Percentiles rank a stretch among this genome's conserved stretches.
Conservation (phyloP, 2,329 filamentous ascomycete species). For the Botrytis byssoidea region DNA sequence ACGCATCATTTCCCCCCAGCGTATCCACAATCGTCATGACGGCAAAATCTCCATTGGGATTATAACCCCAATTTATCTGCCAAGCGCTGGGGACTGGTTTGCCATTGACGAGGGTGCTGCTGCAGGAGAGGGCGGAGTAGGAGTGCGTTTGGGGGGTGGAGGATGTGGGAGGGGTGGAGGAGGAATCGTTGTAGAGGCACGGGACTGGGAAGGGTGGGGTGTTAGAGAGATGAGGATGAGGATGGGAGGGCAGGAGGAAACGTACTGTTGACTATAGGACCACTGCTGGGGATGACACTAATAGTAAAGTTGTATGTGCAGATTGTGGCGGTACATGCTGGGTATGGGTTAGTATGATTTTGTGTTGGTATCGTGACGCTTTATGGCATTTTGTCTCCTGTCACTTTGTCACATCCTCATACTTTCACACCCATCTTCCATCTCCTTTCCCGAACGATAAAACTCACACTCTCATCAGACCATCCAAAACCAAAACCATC, state of each 20-base stretch:
- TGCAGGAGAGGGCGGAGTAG: neutral
- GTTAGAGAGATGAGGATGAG: neutral
- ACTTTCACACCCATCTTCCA: too few relatives aligned
- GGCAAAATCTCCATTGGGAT: conserved; percentile 19
- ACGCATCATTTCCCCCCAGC: conserved; percentile 15
- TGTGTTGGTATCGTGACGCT: too few relatives aligned
- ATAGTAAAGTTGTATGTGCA: conserved; percentile 18
- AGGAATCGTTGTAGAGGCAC: neutral
- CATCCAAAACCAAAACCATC: neutral
- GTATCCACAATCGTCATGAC: conserved; percentile 25
- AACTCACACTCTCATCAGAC: too few relatives aligned
- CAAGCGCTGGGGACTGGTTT: neutral
- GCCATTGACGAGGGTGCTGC: neutral
- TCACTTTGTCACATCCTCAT: neutral
- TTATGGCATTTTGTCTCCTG: neutral
- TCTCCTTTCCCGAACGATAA: neutral
- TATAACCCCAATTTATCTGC: conserved; percentile 26
- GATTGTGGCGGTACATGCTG: conserved; percentile 6
- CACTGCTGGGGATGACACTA: neutral
- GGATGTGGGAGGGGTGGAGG: neutral
- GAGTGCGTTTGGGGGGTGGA: conserved; percentile 1
- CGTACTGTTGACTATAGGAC: neutral
- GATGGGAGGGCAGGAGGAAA: neutral
- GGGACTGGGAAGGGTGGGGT: neutral
- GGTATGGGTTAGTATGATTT: neutral